Conservation (phyloP, 2,329 filamentous ascomycete genomes). For the Peltaster fructicola region DNA sequence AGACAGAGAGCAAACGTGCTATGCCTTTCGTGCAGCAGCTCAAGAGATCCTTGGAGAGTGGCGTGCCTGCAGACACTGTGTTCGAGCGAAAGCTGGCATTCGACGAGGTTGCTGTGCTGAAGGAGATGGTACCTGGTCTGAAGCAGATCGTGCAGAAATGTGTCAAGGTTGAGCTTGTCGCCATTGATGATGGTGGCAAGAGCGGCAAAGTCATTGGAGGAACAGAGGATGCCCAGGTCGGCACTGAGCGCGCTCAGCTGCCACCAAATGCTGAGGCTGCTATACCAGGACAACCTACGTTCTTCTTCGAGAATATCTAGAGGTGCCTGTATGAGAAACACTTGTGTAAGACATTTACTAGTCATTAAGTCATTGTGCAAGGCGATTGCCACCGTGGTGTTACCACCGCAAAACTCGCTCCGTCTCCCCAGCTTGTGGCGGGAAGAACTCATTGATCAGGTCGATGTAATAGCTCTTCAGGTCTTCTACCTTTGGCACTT, state of each 20-base stretch:
- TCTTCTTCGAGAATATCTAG: constrained; percentile 65
- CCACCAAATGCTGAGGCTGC: constrained; percentile 50
- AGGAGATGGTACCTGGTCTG: constrained; percentile 62
- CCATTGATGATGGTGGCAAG: constrained; percentile 54
- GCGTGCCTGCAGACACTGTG: constrained; percentile 44
- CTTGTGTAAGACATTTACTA: too few relatives aligned
- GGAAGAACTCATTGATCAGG: constrained; percentile 50
- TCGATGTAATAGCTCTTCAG: constrained; percentile 64
- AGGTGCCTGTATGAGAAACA: too few relatives aligned
- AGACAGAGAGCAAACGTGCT: constrained; percentile 89
- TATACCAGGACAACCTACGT: constrained; percentile 65
- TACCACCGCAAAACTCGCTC: constrained; percentile 51
- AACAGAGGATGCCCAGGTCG: constrained; percentile 32
- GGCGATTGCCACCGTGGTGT: too few relatives aligned
- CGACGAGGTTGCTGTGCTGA: constrained; percentile 60
- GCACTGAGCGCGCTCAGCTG: constrained; percentile 40
- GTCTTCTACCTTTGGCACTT: constrained; percentile 54
- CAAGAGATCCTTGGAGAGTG: constrained; percentile 59
- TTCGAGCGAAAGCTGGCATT: constrained; percentile 75
- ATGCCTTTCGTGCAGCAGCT: constrained; percentile 89
- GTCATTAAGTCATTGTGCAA: too few relatives aligned
- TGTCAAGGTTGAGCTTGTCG: constrained; percentile 52
- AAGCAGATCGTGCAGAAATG: constrained; percentile 56
- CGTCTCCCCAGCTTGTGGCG: constrained; percentile 16
- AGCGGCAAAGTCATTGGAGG: constrained; percentile 38